Conservation (phyloP, 192 early-diverging fungal genomes). For the Coemansia sp. region DNA sequence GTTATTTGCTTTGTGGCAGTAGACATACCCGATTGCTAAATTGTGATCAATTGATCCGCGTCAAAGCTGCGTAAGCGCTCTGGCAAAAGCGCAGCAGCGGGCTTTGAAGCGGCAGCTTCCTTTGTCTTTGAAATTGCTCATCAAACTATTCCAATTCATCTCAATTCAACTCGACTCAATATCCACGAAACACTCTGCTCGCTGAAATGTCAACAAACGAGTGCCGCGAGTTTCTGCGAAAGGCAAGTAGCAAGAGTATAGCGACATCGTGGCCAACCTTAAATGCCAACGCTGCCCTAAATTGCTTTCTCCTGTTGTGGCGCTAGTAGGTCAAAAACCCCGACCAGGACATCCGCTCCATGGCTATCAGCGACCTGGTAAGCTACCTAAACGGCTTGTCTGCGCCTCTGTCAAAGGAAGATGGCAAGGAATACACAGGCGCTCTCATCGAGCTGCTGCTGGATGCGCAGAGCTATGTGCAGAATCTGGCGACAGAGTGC, state of each 20-base stretch:
- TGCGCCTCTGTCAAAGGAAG: constrained; percentile 14
- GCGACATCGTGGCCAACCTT: neutral
- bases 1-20: too few species aligned
- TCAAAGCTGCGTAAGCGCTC: neutral
- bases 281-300: neutral
- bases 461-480: constrained; percentile 49
- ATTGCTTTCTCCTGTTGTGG: neutral
- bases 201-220: constrained; percentile 9
- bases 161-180: neutral
- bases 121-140: neutral
- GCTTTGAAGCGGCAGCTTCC: neutral
- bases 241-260: constrained; percentile 7
- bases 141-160: neutral
- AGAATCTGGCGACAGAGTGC: constrained; percentile 48
- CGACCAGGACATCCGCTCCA: constrained; percentile 47
- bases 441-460: constrained; percentile 26
- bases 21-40: too few species aligned
- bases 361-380: constrained; percentile 42
- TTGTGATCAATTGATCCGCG: neutral
- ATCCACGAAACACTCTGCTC: neutral
- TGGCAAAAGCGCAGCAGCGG: constrained; percentile 1
- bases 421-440: constrained; percentile 22
- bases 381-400: constrained; percentile 13
- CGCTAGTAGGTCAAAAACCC: constrained; percentile 27
- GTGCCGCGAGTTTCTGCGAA: constrained; percentile 13